Evolutionary conservation across 805 yeast species (phyloP).

Genomic region (Komagataella kurtzmanii): DNA sequence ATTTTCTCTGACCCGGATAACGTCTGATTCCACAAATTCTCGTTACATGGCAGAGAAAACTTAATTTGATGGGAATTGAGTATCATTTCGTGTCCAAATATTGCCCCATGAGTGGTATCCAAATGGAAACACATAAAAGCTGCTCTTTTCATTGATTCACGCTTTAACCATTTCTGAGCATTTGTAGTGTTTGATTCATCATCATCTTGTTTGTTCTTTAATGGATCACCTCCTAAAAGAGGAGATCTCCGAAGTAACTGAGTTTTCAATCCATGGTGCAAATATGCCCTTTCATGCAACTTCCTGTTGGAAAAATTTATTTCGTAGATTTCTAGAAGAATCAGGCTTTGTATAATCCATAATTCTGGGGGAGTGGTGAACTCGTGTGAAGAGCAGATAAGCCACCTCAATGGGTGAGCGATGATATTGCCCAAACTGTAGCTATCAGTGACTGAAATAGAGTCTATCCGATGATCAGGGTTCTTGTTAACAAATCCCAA

Average conservation of each 20-base stretch:
- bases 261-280: constrained; percentile 38
- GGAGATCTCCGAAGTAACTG: constrained; percentile 36
- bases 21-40: constrained; percentile 1
- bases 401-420: constrained; percentile 29
- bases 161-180: constrained; percentile 57
- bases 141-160: constrained; percentile 59
- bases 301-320: constrained; percentile 27
- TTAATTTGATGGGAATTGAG: constrained; percentile 39
- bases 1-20: not conserved
- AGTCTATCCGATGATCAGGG: constrained; percentile 9
- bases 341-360: constrained; percentile 35
- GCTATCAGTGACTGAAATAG: constrained; percentile 9
- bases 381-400: constrained; percentile 28
- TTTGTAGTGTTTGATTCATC: constrained; percentile 13
- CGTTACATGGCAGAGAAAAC: constrained; percentile 36
- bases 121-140: constrained; percentile 66
- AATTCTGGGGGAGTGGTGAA: constrained; percentile 31
- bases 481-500: constrained; percentile 17
- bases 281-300: constrained; percentile 36
- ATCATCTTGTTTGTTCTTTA: constrained; percentile 15
- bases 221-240: constrained; percentile 26
- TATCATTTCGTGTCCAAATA: constrained; percentile 53
- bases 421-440: constrained; percentile 22
- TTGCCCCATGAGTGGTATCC: constrained; percentile 60
- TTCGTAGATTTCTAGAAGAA: constrained; percentile 33